Evolutionary conservation across 495 filamentous ascomycete species (phyloP), one percentile per base, ranked within the genome.

Genomic region (Xylaria intraflava): DNA sequence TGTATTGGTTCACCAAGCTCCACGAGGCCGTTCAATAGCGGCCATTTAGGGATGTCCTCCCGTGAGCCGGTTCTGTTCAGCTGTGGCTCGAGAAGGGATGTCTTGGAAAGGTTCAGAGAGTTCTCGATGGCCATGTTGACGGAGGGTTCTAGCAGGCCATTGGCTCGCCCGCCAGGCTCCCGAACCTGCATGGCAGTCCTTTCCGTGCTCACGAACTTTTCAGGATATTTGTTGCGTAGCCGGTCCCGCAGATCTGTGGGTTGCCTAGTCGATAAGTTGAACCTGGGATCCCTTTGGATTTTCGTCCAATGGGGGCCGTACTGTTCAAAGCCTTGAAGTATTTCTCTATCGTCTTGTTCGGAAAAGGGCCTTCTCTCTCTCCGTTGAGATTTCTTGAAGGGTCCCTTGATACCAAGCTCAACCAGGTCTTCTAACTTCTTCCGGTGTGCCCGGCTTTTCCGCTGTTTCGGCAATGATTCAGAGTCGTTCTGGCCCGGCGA

Each of bases 231-330:
- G 53, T 87, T 90, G 17, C 90, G 78, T 48, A 94, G 85, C 6
- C 89, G 78, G 67, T 96, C 90, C 44, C 90, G 75, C 11, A 96
- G 71, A 62, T 96, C 89, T 5, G 87, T 90, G 2, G 88, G 81
- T 33, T 82, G 79, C 51, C 90, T 79, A 60, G 74, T 80, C 8
- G 74, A 68, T 10, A 96, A 72, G 17, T 83, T 77, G 44, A 91
- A 78, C 14, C 75, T 73, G 10, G 78, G 69, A 60, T 95, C 89
- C 44, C 84, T 77, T 57, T 85, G 83, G 23, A 96, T 95, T 29
- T 79, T 75, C 17, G 86, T 86, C 90, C 90, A 96, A 19, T 83
- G 76, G 39, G 87, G 83, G 1, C 90, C 90, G 56, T 94, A 83
- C 20, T 79, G 70, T 19, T 84, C 73, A 50, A 88, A 89, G 8